A percentile compares a stretch with the other conserved stretches of the same genome.
phyloP scores from a whole-genome alignment of 2,329 filamentous ascomycete species.

The Talaromyces sp. region DNA sequence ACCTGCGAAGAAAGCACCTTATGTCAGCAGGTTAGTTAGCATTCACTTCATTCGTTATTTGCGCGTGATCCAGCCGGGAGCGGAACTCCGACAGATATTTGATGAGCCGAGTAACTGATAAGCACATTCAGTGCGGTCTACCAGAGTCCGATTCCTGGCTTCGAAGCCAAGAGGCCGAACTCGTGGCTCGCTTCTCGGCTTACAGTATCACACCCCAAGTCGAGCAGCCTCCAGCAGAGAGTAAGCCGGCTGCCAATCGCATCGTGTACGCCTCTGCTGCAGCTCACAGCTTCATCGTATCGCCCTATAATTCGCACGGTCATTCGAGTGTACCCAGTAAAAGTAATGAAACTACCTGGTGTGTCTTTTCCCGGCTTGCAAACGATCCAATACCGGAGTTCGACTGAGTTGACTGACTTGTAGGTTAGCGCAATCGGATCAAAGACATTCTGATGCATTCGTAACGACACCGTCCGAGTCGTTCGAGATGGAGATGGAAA shows the following conservation, averaged over 20 bases:
- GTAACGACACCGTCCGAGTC: background rate
- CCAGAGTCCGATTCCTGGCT: constrained; percentile 17
- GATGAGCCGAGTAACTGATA: background rate
- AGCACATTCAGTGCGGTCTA: constrained; percentile 8
- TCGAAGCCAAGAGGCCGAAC: constrained; percentile 16
- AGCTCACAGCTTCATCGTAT: constrained; percentile 17
- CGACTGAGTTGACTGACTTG: constrained; percentile 2
- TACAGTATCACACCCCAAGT: constrained; percentile 13
- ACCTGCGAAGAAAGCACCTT: constrained; percentile 7
- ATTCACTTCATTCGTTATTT: background rate
- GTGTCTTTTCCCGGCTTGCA: background rate
- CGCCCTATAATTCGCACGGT: background rate
- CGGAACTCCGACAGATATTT: background rate
- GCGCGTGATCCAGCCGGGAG: too few species aligned
- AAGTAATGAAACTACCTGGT: constrained; percentile 2
- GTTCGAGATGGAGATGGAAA: constrained; percentile 12
- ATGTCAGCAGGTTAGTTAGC: constrained; percentile 18
- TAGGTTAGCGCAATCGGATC: constrained; percentile 4
- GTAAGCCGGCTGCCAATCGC: background rate
- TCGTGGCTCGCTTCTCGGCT: constrained; percentile 15
- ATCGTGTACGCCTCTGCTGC: constrained; percentile 17
- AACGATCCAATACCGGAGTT: background rate
- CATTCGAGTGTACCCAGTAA: background rate
- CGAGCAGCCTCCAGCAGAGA: background rate
- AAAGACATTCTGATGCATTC: background rate